A percentile compares a stretch with the other conserved stretches of the same genome.
phyloP scores from a whole-genome alignment of 2,329 filamentous ascomycete genomes.

The Calonectria hawksworthii region DNA sequence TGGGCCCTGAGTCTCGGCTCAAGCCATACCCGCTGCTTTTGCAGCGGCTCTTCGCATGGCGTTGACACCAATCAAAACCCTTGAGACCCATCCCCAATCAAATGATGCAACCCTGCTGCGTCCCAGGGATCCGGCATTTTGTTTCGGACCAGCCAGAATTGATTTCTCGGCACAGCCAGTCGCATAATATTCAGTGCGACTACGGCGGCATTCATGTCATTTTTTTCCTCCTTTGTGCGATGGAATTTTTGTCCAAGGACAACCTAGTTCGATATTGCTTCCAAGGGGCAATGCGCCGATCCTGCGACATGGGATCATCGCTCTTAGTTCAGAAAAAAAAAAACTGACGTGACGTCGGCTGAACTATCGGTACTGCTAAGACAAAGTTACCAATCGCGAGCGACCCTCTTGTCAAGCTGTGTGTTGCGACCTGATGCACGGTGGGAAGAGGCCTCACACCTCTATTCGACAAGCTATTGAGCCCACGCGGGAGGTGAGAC shows the following conservation, averaged over 20 bases:
- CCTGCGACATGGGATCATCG: constrained; percentile 32
- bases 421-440: constrained; percentile 7
- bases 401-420: constrained; percentile 19
- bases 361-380: constrained; percentile 23
- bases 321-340: constrained; percentile 11
- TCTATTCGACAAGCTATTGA: neutral
- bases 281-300: constrained; percentile 28
- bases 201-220: constrained; percentile 30
- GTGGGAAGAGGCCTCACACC: constrained; percentile 15
- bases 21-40: constrained; percentile 17
- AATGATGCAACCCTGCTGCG: constrained; percentile 5
- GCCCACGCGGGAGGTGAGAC: constrained; percentile 11
- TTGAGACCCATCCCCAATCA: constrained; percentile 11
- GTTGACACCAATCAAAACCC: neutral
- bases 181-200: constrained; percentile 30
- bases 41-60: constrained; percentile 25
- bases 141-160: constrained; percentile 8
- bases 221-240: constrained; percentile 10
- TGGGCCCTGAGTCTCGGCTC: constrained; percentile 5
- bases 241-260: constrained; percentile 14
- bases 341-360: constrained; percentile 27
- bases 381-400: constrained; percentile 12
- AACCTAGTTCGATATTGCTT: constrained; percentile 16
- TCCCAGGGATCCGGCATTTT: constrained; percentile 23
- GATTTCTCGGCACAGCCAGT: constrained; percentile 8